Evolutionary conservation across 805 yeast genomes (phyloP), one percentile per base, ranked within the genome.

Genomic region (Candida insectorum): DNA sequence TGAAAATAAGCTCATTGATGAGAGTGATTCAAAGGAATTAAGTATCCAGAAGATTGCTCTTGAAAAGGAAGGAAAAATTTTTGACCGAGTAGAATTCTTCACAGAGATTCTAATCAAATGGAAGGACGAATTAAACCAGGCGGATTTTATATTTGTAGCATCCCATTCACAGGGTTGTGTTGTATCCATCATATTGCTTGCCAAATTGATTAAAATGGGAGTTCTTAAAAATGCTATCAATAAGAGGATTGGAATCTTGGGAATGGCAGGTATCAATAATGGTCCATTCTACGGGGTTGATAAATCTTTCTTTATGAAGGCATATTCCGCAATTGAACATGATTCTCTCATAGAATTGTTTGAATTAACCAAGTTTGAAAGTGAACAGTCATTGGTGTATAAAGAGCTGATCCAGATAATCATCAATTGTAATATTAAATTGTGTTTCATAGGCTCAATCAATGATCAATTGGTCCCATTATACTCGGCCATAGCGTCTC

Each of bases 151-250:
- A n/a, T 87, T 82, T 52, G 75, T 91, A 41, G 96, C 96, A 2
- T 81, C 95, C 1, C 98, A 91, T 58, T 89, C 97, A 0, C 98
- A 91, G 57, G 98, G 98, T 0, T 81, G 91, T 29, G 97, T 96
- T 0, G 97, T 93, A 0, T 76, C 95, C 0, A 78, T 87, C 1
- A 79, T 86, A 20, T 56, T 91, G 18, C 60, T 88, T n/a, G 82
- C 95, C 0, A 71, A 73, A 44, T 66, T 91, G 26, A 72, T 91
- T 9, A 82, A 77, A 55, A 56, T 44, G 58, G 93, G 54, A 16
- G 64, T 54, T 27, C 62, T 50, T 49, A 62, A 49, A 60, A 68
- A 43, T 51, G 62, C 71, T 0, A 51, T 51, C 14, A 35, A 36
- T 12, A 66, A 77, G 52, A 62, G 73, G 15, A 70, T 89, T 10